Evolutionary conservation across 2,329 filamentous ascomycete species (phyloP).

Genomic region (Stagonosporopsis vannaccii): DNA sequence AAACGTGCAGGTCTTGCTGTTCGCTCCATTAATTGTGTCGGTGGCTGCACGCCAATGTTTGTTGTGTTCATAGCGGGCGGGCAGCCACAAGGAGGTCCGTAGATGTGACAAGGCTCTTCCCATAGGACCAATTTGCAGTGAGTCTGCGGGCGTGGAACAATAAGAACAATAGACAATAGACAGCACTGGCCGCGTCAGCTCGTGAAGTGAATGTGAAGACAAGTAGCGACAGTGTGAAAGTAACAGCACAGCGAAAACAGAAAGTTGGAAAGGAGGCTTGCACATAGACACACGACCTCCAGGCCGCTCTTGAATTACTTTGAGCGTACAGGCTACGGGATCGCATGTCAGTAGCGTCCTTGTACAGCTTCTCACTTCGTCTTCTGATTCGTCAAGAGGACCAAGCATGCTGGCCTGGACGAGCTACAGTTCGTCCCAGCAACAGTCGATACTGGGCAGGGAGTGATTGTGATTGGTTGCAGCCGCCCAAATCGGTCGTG

Average conservation of each 20-base stretch:
- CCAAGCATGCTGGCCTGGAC: constrained; percentile 35
- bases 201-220: constrained; percentile 6
- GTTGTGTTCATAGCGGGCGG: constrained; percentile 1
- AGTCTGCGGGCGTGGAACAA: neutral
- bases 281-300: constrained; percentile 5
- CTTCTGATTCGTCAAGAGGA: constrained; percentile 37
- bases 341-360: constrained; percentile 14
- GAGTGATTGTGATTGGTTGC: constrained; percentile 44
- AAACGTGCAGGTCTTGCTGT: constrained; percentile 3
- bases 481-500: constrained; percentile 31
- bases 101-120: neutral
- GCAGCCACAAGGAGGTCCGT: neutral
- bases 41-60: neutral
- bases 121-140: neutral
- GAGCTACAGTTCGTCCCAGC: constrained; percentile 34
- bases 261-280: constrained; percentile 3
- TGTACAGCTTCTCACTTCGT: constrained; percentile 21
- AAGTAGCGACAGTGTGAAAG: constrained; percentile 12
- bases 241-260: constrained; percentile 23
- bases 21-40: constrained; percentile 3
- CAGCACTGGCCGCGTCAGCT: neutral
- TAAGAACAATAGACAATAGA: constrained; percentile 1
- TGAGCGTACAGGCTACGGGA: constrained; percentile 2
- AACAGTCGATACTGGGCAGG: constrained; percentile 30
- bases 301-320: constrained; percentile 14